Evolutionary conservation across 2,329 filamentous ascomycete genomes (phyloP), one percentile per base, ranked within the genome.

Genomic region (Meredithiella fracta): DNA sequence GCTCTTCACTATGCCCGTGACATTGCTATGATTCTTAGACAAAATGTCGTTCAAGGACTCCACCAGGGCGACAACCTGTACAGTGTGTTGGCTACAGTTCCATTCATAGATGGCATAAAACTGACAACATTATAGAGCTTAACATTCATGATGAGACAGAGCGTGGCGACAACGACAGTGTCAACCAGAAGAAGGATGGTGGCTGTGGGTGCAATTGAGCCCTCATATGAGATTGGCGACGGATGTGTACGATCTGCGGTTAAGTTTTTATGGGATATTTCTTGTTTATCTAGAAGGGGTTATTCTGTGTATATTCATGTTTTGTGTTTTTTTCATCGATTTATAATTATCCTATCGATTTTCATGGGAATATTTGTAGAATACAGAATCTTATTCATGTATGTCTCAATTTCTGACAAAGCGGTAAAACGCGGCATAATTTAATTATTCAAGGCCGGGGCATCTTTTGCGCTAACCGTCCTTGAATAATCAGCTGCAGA

Each of bases 71-170:
- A 71, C 1, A 68, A 78, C 57, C 73, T 67, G 47, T 87, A 82
- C 62, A 78, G 84, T 86, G 71, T 58, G 82, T 73, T 17, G 9
- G 26, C 15, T n/a, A 17, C 20, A 23, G 15, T 17, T 9, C 42
- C 51, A 49, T n/a, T 22, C 20, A 25, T 14, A 9, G 7, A 3
- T 15, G 23, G 5, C 25, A 23, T 47, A 8, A 26, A 15, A 38
- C 42, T 47, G n/a, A 54, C 47, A 22, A 5, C 6, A 3, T 22
- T 31, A 22, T 62, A 96, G 89, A 85, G 66, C 71, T 97, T 57
- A 78, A 83, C 53, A 96, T 98, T 69, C 92, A 97, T 67, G 78
- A 94, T 59, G 73, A 94, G 61, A 98, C 85, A 29, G 91, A 98
- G 68, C 77, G 87, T 61, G 89, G 92, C 55, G 86, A 97, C 69